phyloP scores from a whole-genome alignment of 352 stramenopile species.

The Aphanomyces invadans region DNA sequence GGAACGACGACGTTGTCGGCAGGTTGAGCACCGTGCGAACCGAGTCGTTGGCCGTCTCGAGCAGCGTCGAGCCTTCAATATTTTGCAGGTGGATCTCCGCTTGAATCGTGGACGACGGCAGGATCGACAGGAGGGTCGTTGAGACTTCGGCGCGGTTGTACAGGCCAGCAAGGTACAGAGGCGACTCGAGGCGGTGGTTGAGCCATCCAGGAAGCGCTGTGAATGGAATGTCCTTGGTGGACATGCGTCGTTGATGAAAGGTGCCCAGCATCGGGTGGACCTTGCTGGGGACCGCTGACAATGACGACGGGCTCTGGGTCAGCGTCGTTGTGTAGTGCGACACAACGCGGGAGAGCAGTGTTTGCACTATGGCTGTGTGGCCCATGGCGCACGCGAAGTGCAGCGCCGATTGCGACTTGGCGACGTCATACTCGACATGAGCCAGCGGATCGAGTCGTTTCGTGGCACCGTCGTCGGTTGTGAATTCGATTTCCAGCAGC shows the following conservation, averaged over 20 bases:
- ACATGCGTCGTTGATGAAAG: not conserved
- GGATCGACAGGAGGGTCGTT: conserved; percentile 29
- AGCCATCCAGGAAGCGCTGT: conserved; percentile 37
- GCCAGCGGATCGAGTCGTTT: conserved; percentile 4
- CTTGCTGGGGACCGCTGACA: not conserved
- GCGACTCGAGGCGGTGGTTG: conserved; percentile 59
- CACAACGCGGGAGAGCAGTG: not conserved
- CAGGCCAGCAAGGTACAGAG: conserved; percentile 53
- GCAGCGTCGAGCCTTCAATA: conserved; percentile 60
- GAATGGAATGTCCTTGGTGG: not conserved
- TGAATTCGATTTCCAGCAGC: too few relatives aligned
- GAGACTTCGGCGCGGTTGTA: conserved; percentile 45
- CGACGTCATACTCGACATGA: conserved; percentile 1
- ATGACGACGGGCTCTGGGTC: not conserved
- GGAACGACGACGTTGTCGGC: not conserved
- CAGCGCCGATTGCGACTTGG: conserved; percentile 11
- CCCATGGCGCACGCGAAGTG: conserved; percentile 16
- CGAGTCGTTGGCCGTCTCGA: conserved; percentile 43
- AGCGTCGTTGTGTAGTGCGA: not conserved
- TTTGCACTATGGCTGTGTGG: not conserved
- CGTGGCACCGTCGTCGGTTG: not conserved
- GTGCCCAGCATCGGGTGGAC: not conserved
- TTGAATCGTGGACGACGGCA: conserved; percentile 36
- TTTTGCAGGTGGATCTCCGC: conserved; percentile 59
- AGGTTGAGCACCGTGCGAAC: conserved; percentile 31